These are phyloP conservation scores for Penicillium psychrofluorescens DNA, from an alignment of 495 filamentous ascomycete species.

Conservation along the genomic window DNA sequence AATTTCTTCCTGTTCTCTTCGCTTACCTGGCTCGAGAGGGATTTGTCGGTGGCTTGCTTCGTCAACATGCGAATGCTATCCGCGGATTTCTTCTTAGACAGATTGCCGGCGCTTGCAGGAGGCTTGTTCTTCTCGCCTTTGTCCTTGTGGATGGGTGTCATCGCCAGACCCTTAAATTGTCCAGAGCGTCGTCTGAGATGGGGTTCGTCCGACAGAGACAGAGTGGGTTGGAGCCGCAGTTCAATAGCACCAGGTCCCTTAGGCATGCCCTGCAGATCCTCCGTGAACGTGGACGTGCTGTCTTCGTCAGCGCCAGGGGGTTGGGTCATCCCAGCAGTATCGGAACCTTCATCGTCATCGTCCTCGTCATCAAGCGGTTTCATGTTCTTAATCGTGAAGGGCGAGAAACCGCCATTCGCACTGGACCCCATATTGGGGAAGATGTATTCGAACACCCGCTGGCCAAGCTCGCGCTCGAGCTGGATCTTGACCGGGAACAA, in stretches of 20 bases:
- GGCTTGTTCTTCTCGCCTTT: slow-evolving; percentile 24
- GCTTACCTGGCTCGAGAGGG: slow-evolving; percentile 40
- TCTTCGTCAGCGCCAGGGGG: slow-evolving; percentile 20
- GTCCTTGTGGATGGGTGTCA: slow-evolving; percentile 32
- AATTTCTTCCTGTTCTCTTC: slow-evolving; percentile 53
- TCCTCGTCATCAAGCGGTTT: slow-evolving; percentile 52
- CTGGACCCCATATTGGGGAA: slow-evolving; percentile 72
- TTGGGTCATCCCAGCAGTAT: slow-evolving; percentile 13
- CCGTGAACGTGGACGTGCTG: slow-evolving; percentile 21
- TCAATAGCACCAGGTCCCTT: slow-evolving; percentile 64
- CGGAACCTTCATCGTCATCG: slow-evolving; percentile 38
- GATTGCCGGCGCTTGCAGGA: slow-evolving; percentile 24
- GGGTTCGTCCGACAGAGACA: slow-evolving; percentile 52
- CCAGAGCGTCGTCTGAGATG: slow-evolving; percentile 21
- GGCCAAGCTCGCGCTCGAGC: slow-evolving; percentile 85
- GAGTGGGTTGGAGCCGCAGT: slow-evolving; percentile 69
- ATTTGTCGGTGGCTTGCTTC: slow-evolving; percentile 38
- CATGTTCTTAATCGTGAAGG: slow-evolving; percentile 77
- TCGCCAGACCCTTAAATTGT: slow-evolving; percentile 39
- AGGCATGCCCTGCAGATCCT: slow-evolving; percentile 23
- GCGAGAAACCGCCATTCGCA: slow-evolving; percentile 61
- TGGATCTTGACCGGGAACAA: slow-evolving; percentile 91
- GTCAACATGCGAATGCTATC: slow-evolving; percentile 56
- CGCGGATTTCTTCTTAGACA: slow-evolving; percentile 56
- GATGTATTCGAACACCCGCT: slow-evolving; percentile 94